Evolutionary conservation across 345 rosid species (phyloP).

Genomic region (Noccaea caerulescens): DNA sequence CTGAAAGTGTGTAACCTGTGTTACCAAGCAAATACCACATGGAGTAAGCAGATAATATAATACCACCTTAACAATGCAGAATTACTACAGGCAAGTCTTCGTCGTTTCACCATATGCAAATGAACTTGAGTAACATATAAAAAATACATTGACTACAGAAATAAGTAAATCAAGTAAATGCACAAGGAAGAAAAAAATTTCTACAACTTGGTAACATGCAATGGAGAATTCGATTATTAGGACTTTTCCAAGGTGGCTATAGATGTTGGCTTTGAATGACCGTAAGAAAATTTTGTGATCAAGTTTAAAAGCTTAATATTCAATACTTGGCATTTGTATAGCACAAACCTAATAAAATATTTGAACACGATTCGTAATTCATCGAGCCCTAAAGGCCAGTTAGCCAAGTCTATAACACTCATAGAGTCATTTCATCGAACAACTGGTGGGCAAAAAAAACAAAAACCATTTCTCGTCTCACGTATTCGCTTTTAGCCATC

Average conservation of each 20-base stretch:
- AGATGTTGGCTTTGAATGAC: background rate
- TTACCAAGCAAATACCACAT: background rate
- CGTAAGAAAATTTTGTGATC: background rate
- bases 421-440: conserved; percentile 39
- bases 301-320: conserved; percentile 1
- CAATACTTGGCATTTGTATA: background rate
- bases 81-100: background rate
- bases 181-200: background rate
- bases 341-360: background rate
- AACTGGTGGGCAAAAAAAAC: conserved; percentile 30
- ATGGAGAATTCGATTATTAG: background rate
- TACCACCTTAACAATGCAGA: background rate
- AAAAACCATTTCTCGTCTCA: background rate
- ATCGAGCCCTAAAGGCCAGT: conserved; percentile 5
- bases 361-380: background rate
- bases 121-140: too few relatives aligned
- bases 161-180: too few relatives aligned
- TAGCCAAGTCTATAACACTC: conserved; percentile 2
- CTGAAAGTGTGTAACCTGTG: conserved; percentile 60
- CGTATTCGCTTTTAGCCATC: background rate
- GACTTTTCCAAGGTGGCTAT: background rate
- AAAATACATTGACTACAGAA: too few relatives aligned
- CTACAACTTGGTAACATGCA: background rate
- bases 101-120: too few relatives aligned
- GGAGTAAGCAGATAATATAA: conserved; percentile 18